A percentile compares a stretch with the other conserved stretches of the same genome.
Evolutionary conservation across 2,329 filamentous ascomycete species (phyloP).

Genomic region (Cordyceps fumosorosea): DNA sequence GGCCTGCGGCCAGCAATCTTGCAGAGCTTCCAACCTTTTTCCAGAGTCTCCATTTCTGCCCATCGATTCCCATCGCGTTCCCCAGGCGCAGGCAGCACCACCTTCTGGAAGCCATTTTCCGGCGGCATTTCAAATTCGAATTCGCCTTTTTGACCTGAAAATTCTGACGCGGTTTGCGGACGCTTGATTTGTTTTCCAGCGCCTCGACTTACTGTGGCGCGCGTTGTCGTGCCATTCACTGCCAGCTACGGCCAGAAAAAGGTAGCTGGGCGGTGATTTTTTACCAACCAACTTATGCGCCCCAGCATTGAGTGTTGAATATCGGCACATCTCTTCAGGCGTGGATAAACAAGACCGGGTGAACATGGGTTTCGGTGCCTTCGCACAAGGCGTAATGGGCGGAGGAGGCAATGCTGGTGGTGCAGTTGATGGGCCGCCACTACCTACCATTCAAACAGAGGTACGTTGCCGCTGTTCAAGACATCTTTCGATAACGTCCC

Average conservation of each 20-base stretch:
- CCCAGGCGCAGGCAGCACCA: neutral
- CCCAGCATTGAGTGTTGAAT: neutral
- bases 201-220: neutral
- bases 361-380: slow-evolving; percentile 54
- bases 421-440: slow-evolving; percentile 51
- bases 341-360: neutral
- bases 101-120: neutral
- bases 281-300: neutral
- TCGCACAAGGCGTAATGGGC: slow-evolving; percentile 35
- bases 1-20: neutral
- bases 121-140: neutral
- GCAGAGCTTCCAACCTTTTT: slow-evolving; percentile 9
- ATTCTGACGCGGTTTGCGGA: neutral
- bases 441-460: slow-evolving; percentile 77
- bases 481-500: neutral
- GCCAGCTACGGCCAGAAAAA: neutral
- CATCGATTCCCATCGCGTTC: slow-evolving; percentile 2
- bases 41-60: slow-evolving; percentile 3
- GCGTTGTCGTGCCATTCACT: neutral
- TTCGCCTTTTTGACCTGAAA: neutral
- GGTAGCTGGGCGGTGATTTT: neutral
- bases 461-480: slow-evolving; percentile 36
- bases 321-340: neutral
- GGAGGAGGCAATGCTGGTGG: slow-evolving; percentile 33
- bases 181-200: neutral